Percentiles rank a stretch among this genome's conserved stretches.
phyloP scores from a whole-genome alignment of 148 eudicot genomes.

The Heliamphora exappendiculata region DNA sequence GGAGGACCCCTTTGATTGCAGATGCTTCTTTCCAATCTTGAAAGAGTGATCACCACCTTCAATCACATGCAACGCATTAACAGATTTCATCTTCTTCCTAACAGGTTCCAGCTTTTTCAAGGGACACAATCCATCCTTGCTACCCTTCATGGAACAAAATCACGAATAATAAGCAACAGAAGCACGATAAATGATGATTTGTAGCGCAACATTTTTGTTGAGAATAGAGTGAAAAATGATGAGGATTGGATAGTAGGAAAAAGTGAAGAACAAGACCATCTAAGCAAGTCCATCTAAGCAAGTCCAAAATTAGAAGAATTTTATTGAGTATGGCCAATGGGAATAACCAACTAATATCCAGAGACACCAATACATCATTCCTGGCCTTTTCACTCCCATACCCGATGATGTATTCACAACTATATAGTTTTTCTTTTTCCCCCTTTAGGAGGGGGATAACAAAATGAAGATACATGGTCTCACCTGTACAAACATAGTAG shows the following conservation, averaged over 20 bases:
- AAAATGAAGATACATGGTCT: neutral
- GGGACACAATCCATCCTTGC: conserved; percentile 76
- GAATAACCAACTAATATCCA: neutral
- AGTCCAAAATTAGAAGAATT: neutral
- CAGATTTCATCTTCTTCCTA: conserved; percentile 39
- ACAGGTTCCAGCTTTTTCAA: conserved; percentile 57
- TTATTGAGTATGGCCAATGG: neutral
- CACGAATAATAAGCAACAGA: neutral
- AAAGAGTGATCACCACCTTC: conserved; percentile 92
- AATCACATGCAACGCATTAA: conserved; percentile 49
- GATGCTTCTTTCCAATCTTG: conserved; percentile 64
- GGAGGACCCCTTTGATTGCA: conserved; percentile 35
- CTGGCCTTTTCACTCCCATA: neutral
- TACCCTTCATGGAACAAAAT: conserved; percentile 42
- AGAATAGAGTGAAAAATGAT: neutral
- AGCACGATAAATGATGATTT: neutral
- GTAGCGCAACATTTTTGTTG: neutral
- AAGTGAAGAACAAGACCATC: neutral
- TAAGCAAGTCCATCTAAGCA: neutral
- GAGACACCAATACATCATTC: neutral
- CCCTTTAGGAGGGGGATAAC: neutral
- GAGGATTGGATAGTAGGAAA: neutral
- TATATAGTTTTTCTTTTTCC: neutral
- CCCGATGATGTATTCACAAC: neutral
- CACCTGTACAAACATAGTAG: conserved; percentile 88